These are phyloP conservation scores for Pseudozyma tsukubaensis DNA, from an alignment of 1,284 basidiomycete species.

Conservation along the genomic window DNA sequence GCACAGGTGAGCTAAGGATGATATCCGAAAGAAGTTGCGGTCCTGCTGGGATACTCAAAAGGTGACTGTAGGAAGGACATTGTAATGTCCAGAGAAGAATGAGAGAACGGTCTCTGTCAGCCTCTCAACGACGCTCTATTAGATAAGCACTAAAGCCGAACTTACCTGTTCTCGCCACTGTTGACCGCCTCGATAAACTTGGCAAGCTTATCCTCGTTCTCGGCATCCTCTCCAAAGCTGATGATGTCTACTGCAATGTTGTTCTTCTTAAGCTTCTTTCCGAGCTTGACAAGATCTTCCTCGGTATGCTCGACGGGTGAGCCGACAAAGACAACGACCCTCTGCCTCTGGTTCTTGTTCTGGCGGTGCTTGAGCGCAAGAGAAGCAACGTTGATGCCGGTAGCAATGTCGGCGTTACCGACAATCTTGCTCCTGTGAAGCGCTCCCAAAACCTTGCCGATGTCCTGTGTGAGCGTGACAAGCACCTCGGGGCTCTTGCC, in stretches of 20 bases:
- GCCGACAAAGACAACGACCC: conserved; percentile 91
- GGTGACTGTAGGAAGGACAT: conserved; percentile 71
- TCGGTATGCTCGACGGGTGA: conserved; percentile 74
- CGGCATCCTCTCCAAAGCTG: conserved; percentile 76
- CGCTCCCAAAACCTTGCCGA: conserved; percentile 88
- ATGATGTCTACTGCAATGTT: conserved; percentile 95
- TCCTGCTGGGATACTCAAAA: conserved; percentile 83
- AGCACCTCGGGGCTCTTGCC: conserved; percentile 82
- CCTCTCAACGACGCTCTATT: not conserved
- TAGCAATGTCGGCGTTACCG: conserved; percentile 84
- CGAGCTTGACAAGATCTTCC: conserved; percentile 76
- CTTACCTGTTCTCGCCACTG: conserved; percentile 84
- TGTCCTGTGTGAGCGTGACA: conserved; percentile 92
- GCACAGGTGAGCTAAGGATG: conserved; percentile 82
- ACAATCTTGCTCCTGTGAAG: conserved; percentile 81
- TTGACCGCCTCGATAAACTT: conserved; percentile 82
- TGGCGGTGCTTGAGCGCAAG: conserved; percentile 96
- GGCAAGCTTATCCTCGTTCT: conserved; percentile 74
- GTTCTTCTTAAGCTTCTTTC: conserved; percentile 99
- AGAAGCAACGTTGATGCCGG: conserved; percentile 86
- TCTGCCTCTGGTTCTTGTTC: conserved; percentile 97
- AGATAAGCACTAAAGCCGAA: not conserved
- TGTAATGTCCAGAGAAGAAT: not conserved
- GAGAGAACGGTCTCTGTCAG: not conserved
- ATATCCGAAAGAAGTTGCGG: conserved; percentile 83